Evolutionary conservation across 257 asterid genomes (phyloP).

Genomic region (Capsicum rhomboideum): DNA sequence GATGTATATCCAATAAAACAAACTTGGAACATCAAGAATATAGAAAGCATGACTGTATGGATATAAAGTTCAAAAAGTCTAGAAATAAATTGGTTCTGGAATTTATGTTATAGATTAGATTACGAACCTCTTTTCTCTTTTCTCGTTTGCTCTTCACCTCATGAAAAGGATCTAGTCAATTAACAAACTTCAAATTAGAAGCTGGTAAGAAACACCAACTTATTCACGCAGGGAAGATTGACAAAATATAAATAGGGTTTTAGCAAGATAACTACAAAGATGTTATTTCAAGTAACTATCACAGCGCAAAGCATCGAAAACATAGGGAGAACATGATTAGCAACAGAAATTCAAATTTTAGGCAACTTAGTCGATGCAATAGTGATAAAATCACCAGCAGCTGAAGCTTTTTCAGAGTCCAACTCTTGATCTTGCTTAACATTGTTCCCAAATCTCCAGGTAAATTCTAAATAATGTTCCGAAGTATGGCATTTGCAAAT

Average conservation of each 20-base stretch:
- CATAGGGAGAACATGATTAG: not conserved
- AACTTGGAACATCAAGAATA: not conserved
- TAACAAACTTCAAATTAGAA: constrained; percentile 22
- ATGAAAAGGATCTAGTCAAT: constrained; percentile 51
- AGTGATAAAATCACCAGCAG: not conserved
- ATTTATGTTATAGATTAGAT: constrained; percentile 6
- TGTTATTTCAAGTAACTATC: not conserved
- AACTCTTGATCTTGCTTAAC: not conserved
- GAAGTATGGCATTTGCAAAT: not conserved
- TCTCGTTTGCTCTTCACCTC: constrained; percentile 98
- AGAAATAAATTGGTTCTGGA: not conserved
- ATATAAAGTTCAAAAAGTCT: not conserved
- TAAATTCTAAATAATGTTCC: not conserved
- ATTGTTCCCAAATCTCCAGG: not conserved
- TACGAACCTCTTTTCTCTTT: constrained; percentile 84
- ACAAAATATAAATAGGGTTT: not conserved
- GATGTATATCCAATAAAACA: not conserved
- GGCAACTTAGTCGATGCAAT: not conserved
- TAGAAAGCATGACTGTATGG: not conserved
- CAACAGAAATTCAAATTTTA: not conserved
- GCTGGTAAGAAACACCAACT: constrained; percentile 1
- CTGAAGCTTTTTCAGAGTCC: not conserved
- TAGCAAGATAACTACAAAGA: not conserved
- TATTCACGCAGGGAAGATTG: not conserved
- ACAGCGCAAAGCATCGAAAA: not conserved